Base-by-base conservation (phyloP, 176 grass and related monocot species). In the Tillandsia fasciculata region DNA sequence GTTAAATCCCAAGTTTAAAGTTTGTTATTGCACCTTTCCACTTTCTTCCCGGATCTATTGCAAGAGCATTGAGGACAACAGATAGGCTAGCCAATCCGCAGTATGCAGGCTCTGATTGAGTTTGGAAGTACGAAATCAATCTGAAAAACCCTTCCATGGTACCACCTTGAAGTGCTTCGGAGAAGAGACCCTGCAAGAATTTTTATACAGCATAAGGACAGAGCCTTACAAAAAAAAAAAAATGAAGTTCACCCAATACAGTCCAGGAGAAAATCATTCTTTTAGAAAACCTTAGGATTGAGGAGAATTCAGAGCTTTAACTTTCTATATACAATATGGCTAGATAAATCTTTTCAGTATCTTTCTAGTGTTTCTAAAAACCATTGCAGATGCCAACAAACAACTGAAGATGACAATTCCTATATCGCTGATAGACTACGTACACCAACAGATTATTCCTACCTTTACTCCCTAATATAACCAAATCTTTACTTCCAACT, bases 101-200 rank as follows among this genome's bases (percentile, higher is more conserved):
- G 58, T 84, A 94, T 49, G 90, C 90, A 13, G 90, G 90, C 74
- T 95, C 90, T 3, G 85, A 69, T 79, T 93, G 86, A 22, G 90
- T 93, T 79, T 94, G 86, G 77, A 94, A 94, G 75, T 69, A 86
- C 52, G 86, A 89, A 82, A 86, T 81, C 63, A 90, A 81, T 42
- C 64, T 70, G 78, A 94, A 94, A 75, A 94, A 94, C 8, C 90
- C 90, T 74, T 89, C 74, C 90, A 94, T 89, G 14, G 90, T 94
- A n/a, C 90, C 90, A 65, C 68, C 61, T 71, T 76, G 72, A 24
- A 89, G 69, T 9, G 90, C 86, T 68, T 94, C 90, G 33, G 83
- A 22, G 74, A 94, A 94, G 14, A 94, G 84, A 6, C 65, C 52
- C 90, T 86, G 73, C 15, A 73, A 63, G n/a, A 64, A 69, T 59